These are phyloP conservation scores for Fomitopsis schrenkii DNA, from an alignment of 1,284 basidiomycete genomes.

Conservation along the genomic window DNA sequence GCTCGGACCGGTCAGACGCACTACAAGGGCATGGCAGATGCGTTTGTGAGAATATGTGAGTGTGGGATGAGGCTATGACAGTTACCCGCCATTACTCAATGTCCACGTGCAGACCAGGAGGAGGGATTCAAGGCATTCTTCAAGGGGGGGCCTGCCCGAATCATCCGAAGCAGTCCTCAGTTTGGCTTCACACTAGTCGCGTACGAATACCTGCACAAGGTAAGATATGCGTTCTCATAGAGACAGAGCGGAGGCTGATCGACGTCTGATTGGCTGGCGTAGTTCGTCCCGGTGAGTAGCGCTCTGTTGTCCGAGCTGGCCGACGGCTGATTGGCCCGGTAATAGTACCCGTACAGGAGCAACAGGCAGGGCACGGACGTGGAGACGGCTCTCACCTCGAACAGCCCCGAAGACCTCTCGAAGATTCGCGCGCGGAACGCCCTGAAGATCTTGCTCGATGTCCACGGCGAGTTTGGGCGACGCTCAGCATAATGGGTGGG, in stretches of 20 bases:
- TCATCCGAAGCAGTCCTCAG: conserved; percentile 84
- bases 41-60: conserved; percentile 84
- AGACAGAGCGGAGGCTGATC: conserved; percentile 4
- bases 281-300: conserved; percentile 69
- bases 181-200: conserved; percentile 93
- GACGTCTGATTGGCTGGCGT: conserved; percentile 13
- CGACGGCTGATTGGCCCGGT: conserved; percentile 22
- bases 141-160: conserved; percentile 93
- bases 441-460: conserved; percentile 83
- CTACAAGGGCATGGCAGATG: conserved; percentile 91
- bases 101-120: conserved; percentile 56
- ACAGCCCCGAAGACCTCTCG: conserved; percentile 78
- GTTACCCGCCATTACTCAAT: background rate
- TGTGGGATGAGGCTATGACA: conserved; percentile 7
- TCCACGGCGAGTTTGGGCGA: conserved; percentile 71
- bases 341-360: conserved; percentile 81
- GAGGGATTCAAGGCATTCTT: conserved; percentile 89
- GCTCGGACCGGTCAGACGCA: conserved; percentile 88
- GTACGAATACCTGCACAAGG: conserved; percentile 80
- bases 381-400: conserved; percentile 62
- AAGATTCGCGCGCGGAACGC: conserved; percentile 89
- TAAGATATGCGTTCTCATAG: conserved; percentile 21
- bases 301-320: conserved; percentile 14
- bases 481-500: conserved; percentile 13
- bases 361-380: conserved; percentile 46